phyloP scores from a whole-genome alignment of 2,329 filamentous ascomycete genomes.

The Penicillium sp. region DNA sequence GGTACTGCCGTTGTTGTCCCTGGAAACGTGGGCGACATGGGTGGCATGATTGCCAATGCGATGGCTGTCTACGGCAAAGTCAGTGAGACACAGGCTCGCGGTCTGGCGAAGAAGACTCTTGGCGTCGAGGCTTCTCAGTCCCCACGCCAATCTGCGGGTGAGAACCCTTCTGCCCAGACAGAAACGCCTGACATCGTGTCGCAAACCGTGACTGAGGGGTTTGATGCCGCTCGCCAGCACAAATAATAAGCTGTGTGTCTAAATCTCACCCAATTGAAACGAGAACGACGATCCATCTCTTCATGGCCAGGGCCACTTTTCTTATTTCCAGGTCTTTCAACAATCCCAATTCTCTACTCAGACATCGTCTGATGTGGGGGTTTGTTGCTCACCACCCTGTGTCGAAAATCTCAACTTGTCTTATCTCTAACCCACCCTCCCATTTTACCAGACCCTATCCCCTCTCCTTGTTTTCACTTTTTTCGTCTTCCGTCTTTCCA shows the following conservation, averaged over 20 bases:
- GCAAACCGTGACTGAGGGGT: slow-evolving; percentile 52
- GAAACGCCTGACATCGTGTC: slow-evolving; percentile 43
- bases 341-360: background rate
- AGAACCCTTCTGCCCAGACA: slow-evolving; percentile 16
- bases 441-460: background rate
- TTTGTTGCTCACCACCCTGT: slow-evolving; percentile 6
- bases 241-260: slow-evolving; percentile 25
- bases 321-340: background rate
- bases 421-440: background rate
- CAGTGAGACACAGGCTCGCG: slow-evolving; percentile 73
- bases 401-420: background rate
- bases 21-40: slow-evolving; percentile 94
- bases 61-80: slow-evolving; percentile 96
- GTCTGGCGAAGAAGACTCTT: slow-evolving; percentile 51
- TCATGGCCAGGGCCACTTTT: slow-evolving; percentile 4
- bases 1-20: slow-evolving; percentile 94
- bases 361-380: background rate
- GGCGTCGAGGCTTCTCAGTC: slow-evolving; percentile 21
- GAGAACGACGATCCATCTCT: slow-evolving; percentile 13
- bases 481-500: background rate
- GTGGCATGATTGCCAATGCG: slow-evolving; percentile 93
- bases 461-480: background rate
- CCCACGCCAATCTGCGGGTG: slow-evolving; percentile 24
- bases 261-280: slow-evolving; percentile 2
- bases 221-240: slow-evolving; percentile 45